phyloP scores from a whole-genome alignment of 768 basidiomycete species.

The Clathrus columnatus region DNA sequence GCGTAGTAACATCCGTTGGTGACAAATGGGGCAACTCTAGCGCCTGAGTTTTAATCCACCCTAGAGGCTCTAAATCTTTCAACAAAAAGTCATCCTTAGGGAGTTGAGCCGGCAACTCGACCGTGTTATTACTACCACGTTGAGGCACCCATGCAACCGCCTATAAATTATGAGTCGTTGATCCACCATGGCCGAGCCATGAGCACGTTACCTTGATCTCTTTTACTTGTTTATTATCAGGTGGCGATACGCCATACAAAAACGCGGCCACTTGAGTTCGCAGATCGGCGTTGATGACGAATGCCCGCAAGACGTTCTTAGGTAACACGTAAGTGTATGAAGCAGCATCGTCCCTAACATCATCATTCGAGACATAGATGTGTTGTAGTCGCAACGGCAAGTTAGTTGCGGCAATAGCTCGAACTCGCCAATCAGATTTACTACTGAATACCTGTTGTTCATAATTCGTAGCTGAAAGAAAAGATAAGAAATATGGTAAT shows the following conservation, averaged over 20 bases:
- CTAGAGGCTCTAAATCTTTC: constrained; percentile 90
- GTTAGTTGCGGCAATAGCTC: constrained; percentile 96
- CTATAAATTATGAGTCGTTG: constrained; percentile 22
- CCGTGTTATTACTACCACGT: constrained; percentile 87
- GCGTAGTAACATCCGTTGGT: constrained; percentile 86
- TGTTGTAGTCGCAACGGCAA: constrained; percentile 93
- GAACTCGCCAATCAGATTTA: constrained; percentile 99
- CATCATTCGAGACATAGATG: constrained; percentile 98
- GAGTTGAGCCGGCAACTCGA: constrained; percentile 83
- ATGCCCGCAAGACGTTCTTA: constrained; percentile 92
- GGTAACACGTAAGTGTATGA: constrained; percentile 94
- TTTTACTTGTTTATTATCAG: constrained; percentile 97
- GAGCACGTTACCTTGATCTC: constrained; percentile 73
- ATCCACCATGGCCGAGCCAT: background rate
- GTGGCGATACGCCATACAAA: constrained; percentile 86
- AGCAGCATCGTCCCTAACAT: constrained; percentile 95
- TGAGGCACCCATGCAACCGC: constrained; percentile 98
- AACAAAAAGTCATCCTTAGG: constrained; percentile 93
- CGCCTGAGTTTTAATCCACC: constrained; percentile 96
- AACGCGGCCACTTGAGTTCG: constrained; percentile 94
- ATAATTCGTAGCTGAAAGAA: constrained; percentile 79
- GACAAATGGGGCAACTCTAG: constrained; percentile 88
- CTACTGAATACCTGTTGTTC: constrained; percentile 98
- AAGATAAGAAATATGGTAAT: constrained; percentile 4
- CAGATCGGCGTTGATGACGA: constrained; percentile 87